A percentile compares a stretch with the other conserved stretches of the same genome.
Evolutionary conservation across 495 filamentous ascomycete genomes (phyloP).

Genomic region (Tuber aestivum): DNA sequence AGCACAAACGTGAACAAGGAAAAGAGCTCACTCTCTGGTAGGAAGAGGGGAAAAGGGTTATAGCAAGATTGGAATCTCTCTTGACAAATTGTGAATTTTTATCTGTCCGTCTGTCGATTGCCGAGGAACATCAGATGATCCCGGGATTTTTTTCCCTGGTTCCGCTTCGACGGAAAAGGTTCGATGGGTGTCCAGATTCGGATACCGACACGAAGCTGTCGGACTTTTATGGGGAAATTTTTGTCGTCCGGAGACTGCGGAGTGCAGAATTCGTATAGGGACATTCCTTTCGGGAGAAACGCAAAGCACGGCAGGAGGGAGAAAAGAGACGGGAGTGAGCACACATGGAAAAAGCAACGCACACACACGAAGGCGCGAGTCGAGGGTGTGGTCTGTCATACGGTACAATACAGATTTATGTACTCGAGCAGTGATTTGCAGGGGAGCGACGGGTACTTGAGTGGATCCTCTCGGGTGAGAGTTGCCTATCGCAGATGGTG

Average conservation of each 20-base stretch:
- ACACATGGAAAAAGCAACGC: slow-evolving; percentile 20
- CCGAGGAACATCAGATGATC: slow-evolving; percentile 13
- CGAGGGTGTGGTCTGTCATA: slow-evolving; percentile 24
- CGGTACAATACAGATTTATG: slow-evolving; percentile 2
- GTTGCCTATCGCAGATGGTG: slow-evolving; percentile 40
- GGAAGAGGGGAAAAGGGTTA: not conserved
- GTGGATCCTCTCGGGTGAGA: slow-evolving; percentile 40
- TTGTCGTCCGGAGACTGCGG: slow-evolving; percentile 20
- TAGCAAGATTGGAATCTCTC: not conserved
- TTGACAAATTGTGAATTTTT: not conserved
- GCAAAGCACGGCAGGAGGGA: slow-evolving; percentile 15
- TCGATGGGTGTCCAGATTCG: slow-evolving; percentile 13
- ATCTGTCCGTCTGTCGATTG: slow-evolving; percentile 22
- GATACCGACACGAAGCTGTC: slow-evolving; percentile 23
- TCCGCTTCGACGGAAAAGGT: slow-evolving; percentile 13
- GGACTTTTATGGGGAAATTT: slow-evolving; percentile 4
- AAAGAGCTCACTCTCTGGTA: not conserved
- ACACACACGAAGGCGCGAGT: slow-evolving; percentile 9
- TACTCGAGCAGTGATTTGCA: slow-evolving; percentile 37
- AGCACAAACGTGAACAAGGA: not conserved
- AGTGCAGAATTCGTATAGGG: slow-evolving; percentile 15
- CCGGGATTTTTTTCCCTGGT: slow-evolving; percentile 6
- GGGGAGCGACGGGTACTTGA: slow-evolving; percentile 35
- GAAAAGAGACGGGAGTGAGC: not conserved
- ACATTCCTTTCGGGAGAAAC: slow-evolving; percentile 22